Base-by-base conservation (phyloP, 108 stramenopile genomes). In the Aurantiochytrium sp. region DNA sequence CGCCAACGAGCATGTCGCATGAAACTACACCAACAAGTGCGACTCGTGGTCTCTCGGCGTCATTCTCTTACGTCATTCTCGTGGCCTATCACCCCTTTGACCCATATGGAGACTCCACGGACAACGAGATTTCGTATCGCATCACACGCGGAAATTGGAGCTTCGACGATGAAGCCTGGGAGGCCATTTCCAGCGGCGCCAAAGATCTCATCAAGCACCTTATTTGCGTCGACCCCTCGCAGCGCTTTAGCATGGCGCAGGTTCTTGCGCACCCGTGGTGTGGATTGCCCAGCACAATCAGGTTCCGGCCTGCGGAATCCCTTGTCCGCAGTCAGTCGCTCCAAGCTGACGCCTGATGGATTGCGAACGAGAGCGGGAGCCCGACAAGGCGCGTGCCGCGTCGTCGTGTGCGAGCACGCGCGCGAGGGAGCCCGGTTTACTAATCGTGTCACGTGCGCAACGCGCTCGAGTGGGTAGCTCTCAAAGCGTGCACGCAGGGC, bases 31-130 rank as follows among this genome's bases (percentile, higher is more conserved):
- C n/a, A 18, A 29, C 44, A 71, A 72, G 72, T 90, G 88, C 29
- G 93, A 93, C 87, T 35, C 72, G 16, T 93, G 91, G 91, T 60
- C 72, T 6, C 42, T 92, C 8, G 93, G 93, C 5, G 93, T 91
- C 0, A 89, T 91, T 0, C 58, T 93, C 4, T n/a, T 92, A 89
- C 29, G 92, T 93, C 10, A 91, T 91, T 60, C 53, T 92, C 21
- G 89, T 90, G 21, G 93, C 88, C 25, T 92, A 88, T 47, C 93
- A 92, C 23, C 91, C 91, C 25, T 93, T 92, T 25, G 90, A 92
- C 35, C 87, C 87, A 5, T 45, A 88, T 42, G 88, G 88, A 8
- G 44, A 60, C 76, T 51, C 47, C 18, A 25, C 88, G 19, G 89
- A 87, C 16, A 43, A 25, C 23, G 45, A 88, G 12, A 90, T 90